Conservation (phyloP, 371 early-diverging fungal genomes). For the Aphelidium insulamus region DNA sequence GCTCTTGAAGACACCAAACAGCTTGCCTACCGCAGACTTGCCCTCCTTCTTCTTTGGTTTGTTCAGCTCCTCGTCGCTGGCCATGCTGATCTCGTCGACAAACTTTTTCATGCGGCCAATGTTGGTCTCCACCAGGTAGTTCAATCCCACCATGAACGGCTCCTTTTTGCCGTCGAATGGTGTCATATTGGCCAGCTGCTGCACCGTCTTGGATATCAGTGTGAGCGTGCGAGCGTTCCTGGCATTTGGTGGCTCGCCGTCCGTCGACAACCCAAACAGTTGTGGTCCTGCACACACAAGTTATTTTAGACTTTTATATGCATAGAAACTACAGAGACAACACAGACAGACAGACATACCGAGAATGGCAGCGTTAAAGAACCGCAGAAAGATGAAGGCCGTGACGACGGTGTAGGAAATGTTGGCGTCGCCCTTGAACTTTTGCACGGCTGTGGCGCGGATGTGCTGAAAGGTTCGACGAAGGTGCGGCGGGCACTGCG, state of each 20-base stretch:
- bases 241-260: not conserved
- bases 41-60: not conserved
- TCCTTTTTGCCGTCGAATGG: slow-evolving; percentile 4
- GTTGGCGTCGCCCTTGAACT: not conserved
- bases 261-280: slow-evolving; percentile 2
- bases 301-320: not conserved
- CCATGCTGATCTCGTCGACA: not conserved
- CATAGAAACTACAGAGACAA: not conserved
- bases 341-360: not conserved
- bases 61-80: not conserved
- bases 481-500: not conserved
- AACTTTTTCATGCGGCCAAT: slow-evolving; percentile 1
- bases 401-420: slow-evolving; percentile 1
- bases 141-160: slow-evolving; percentile 3
- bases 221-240: slow-evolving; percentile 3
- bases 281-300: slow-evolving; percentile 2
- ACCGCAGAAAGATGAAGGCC: slow-evolving; percentile 4
- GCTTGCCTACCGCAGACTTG: not conserved
- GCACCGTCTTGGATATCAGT: slow-evolving; percentile 2
- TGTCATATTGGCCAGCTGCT: slow-evolving; percentile 1
- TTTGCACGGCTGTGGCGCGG: not conserved
- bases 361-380: slow-evolving; percentile 5
- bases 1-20: not conserved
- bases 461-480: not conserved
- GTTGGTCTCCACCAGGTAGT: not conserved